Conservation (phyloP, 177 flowering plant genomes). For the Vitis hybrid region DNA sequence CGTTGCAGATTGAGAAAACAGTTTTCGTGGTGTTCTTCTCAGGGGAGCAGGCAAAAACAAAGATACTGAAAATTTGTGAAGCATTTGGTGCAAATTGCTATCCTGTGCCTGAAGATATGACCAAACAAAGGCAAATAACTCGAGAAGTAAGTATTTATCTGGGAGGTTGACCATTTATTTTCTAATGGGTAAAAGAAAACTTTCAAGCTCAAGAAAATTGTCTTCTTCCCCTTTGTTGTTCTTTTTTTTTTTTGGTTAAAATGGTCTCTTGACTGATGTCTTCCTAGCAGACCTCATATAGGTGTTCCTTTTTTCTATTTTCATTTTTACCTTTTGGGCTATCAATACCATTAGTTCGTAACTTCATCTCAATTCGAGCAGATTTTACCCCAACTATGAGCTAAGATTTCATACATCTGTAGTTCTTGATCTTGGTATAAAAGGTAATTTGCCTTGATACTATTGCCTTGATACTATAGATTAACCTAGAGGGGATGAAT, state of each 20-base stretch:
- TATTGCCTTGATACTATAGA: too few relatives aligned
- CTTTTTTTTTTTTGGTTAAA: neutral
- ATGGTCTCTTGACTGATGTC: neutral
- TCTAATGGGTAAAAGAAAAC: neutral
- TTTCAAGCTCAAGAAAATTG: neutral
- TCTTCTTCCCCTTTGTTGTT: neutral
- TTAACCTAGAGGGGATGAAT: too few relatives aligned
- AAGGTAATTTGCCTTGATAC: too few relatives aligned
- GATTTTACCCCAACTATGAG: too few relatives aligned
- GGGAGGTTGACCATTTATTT: neutral
- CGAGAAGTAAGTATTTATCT: constrained; percentile 60
- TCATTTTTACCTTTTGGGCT: too few relatives aligned
- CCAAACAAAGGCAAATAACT: constrained; percentile 82
- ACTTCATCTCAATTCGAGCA: too few relatives aligned
- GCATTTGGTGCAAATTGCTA: constrained; percentile 99
- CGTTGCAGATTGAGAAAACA: constrained; percentile 83
- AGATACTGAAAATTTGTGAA: constrained; percentile 93
- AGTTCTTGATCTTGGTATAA: too few relatives aligned
- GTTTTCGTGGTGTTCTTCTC: constrained; percentile 97
- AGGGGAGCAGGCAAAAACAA: constrained; percentile 92
- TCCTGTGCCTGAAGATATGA: constrained; percentile 90
- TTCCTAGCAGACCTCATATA: too few relatives aligned
- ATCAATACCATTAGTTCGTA: too few relatives aligned
- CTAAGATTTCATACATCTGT: too few relatives aligned
- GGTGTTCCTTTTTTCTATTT: too few relatives aligned